Base-by-base conservation (phyloP, 2,329 filamentous ascomycete genomes). In the Colletotrichum sp. region DNA sequence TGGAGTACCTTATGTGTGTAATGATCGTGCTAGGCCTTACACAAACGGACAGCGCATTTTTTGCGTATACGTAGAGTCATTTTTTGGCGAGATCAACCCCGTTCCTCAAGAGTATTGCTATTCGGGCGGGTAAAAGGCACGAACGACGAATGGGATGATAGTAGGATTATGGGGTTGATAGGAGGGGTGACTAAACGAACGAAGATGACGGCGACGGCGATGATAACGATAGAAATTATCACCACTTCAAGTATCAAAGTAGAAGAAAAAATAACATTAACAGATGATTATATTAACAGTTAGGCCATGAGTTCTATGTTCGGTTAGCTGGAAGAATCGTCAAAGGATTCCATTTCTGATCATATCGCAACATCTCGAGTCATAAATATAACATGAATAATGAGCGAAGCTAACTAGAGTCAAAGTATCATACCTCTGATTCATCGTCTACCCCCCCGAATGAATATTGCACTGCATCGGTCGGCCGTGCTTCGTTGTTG, bases 251-350 rank as follows among this genome's bases (percentile, higher is more conserved):
- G n/a, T n/a, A n/a, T n/a, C n/a, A n/a, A n/a, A n/a, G n/a, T n/a
- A n/a, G n/a, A n/a, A n/a, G n/a, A n/a, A n/a, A n/a, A n/a, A n/a
- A n/a, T n/a, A 12, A n/a, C 2, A 2, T 43, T 2, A n/a, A 18
- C 9, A 18, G 14, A 39, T 18, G 14, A 36, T 36, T 16, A 1
- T 3, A 6, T 6, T 6, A 2, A 18, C 4, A 9, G 18, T n/a
- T 6, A 43, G 0, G 3, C 16, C 2, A n/a, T 3, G 4, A 43
- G 39, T 43, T 2, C 18, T n/a, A 1, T 43, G 0, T 0, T 5
- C 0, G 36, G 4, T 18, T 39, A 39, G 2, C 0, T 16, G 0
- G 14, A 39, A 39, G 7, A 36, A 36, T 36, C 14, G 3, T 39
- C 36, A 0, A 18, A 39, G 14, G 4, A 39, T 39, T 3, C 9